These are phyloP conservation scores for Hyaloscypha bicolor DNA, from an alignment of 495 filamentous ascomycete species.

Conservation along the genomic window DNA sequence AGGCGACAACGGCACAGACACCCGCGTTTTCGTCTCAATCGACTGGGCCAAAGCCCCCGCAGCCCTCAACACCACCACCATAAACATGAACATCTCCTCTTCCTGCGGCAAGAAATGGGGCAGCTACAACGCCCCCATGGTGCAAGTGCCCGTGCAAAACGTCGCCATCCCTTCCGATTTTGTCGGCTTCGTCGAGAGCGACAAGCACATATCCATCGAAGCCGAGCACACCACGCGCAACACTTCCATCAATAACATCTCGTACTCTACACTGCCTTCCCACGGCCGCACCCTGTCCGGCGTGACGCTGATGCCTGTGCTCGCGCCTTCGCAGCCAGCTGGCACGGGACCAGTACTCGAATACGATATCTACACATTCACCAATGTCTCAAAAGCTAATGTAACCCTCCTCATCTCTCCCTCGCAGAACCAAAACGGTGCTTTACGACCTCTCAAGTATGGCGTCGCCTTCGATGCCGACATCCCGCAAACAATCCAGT, in stretches of 20 bases:
- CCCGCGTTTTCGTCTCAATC: conserved; percentile 60
- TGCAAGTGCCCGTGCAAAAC: conserved; percentile 61
- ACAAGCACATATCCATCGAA: conserved; percentile 62
- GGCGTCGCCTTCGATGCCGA: conserved; percentile 55
- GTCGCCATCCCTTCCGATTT: conserved; percentile 57
- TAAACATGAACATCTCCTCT: conserved; percentile 57
- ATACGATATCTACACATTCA: conserved; percentile 69
- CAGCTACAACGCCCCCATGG: conserved; percentile 49
- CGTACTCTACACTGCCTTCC: conserved; percentile 54
- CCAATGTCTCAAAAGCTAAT: conserved; percentile 51
- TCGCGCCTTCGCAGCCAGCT: conserved; percentile 49
- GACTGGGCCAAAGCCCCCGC: conserved; percentile 61
- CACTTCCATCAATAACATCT: conserved; percentile 40
- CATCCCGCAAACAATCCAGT: conserved; percentile 49
- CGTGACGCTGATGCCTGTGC: conserved; percentile 57
- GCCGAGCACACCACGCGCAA: conserved; percentile 55
- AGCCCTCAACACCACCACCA: conserved; percentile 45
- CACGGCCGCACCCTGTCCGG: conserved; percentile 62
- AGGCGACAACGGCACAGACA: conserved; percentile 49
- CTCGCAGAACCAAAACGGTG: conserved; percentile 62
- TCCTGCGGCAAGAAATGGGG: conserved; percentile 51
- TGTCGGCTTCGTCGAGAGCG: conserved; percentile 66
- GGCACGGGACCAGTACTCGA: conserved; percentile 57
- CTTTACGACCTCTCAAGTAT: conserved; percentile 60
- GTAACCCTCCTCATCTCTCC: conserved; percentile 63